A percentile compares a stretch with the other conserved stretches of the same genome.
These are phyloP conservation scores for Allantophomopsis cytisporea DNA, from an alignment of 2,329 filamentous ascomycete genomes.

Conservation along the genomic window DNA sequence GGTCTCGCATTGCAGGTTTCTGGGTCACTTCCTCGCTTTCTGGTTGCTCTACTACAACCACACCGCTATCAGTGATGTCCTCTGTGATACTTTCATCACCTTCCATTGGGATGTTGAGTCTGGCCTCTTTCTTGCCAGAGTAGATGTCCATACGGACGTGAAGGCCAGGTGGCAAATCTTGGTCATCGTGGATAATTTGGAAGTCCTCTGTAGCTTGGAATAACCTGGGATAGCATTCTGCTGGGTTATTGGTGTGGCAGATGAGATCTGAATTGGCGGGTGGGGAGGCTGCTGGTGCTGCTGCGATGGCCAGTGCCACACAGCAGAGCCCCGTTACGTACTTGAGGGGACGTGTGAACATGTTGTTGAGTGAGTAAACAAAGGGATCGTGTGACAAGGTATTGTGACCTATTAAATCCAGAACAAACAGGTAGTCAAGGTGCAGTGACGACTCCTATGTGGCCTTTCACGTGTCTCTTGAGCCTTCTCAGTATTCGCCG, in stretches of 20 bases:
- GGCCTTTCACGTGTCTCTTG: constrained; percentile 12
- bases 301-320: constrained; percentile 11
- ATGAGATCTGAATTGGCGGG: constrained; percentile 38
- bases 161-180: constrained; percentile 50
- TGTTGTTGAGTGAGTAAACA: too few species aligned
- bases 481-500: constrained; percentile 14
- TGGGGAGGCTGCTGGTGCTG: constrained; percentile 9
- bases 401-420: neutral
- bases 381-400: too few species aligned
- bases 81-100: constrained; percentile 31
- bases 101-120: constrained; percentile 42
- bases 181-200: constrained; percentile 46
- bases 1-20: constrained; percentile 14
- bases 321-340: constrained; percentile 1
- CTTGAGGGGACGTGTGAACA: too few species aligned
- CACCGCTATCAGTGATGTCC: constrained; percentile 35
- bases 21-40: constrained; percentile 16
- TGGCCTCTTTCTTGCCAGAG: constrained; percentile 51
- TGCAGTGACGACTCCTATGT: constrained; percentile 3
- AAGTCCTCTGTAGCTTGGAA: constrained; percentile 54
- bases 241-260: constrained; percentile 44
- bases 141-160: constrained; percentile 53
- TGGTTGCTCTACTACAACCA: constrained; percentile 27
- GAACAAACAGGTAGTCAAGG: neutral
- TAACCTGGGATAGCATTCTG: constrained; percentile 51